Conservation (phyloP, 2,329 filamentous ascomycete genomes). For the Cladophialophora yegresii region DNA sequence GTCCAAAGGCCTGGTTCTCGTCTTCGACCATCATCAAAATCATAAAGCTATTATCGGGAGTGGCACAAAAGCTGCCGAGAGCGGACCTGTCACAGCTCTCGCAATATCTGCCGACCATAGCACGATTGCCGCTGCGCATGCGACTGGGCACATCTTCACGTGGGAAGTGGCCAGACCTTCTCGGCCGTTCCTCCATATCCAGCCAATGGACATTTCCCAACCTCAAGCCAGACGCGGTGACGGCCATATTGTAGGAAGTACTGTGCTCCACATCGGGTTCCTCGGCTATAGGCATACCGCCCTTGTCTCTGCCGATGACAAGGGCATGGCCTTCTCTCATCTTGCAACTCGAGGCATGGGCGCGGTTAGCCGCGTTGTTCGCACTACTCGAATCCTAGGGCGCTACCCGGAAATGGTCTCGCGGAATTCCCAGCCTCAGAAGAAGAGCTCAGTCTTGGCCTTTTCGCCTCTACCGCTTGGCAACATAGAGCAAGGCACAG, state of each 20-base stretch:
- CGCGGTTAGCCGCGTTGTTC: constrained; percentile 79
- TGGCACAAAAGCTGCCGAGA: constrained; percentile 92
- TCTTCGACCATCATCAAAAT: constrained; percentile 97
- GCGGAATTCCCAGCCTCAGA: constrained; percentile 67
- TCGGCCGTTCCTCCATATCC: constrained; percentile 83
- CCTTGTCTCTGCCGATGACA: constrained; percentile 89
- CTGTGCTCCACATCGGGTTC: constrained; percentile 90
- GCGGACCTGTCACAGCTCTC: constrained; percentile 80
- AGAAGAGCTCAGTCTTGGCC: constrained; percentile 90
- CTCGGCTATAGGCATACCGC: constrained; percentile 91
- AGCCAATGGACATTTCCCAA: constrained; percentile 69
- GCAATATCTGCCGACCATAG: constrained; percentile 92
- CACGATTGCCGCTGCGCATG: constrained; percentile 86
- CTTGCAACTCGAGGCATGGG: constrained; percentile 89
- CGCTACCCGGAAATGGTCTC: constrained; percentile 75
- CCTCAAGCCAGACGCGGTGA: constrained; percentile 68
- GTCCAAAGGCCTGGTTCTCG: constrained; percentile 86
- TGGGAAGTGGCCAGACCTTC: constrained; percentile 88
- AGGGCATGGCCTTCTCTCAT: constrained; percentile 97
- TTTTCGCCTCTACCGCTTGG: constrained; percentile 88
- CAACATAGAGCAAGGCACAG: constrained; percentile 87
- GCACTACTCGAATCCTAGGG: constrained; percentile 85
- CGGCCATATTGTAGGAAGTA: constrained; percentile 76
- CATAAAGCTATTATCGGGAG: constrained; percentile 91
- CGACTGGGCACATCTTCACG: constrained; percentile 88